phyloP scores from a whole-genome alignment of 192 early-diverging fungal genomes.

The Coemansia sp. region DNA sequence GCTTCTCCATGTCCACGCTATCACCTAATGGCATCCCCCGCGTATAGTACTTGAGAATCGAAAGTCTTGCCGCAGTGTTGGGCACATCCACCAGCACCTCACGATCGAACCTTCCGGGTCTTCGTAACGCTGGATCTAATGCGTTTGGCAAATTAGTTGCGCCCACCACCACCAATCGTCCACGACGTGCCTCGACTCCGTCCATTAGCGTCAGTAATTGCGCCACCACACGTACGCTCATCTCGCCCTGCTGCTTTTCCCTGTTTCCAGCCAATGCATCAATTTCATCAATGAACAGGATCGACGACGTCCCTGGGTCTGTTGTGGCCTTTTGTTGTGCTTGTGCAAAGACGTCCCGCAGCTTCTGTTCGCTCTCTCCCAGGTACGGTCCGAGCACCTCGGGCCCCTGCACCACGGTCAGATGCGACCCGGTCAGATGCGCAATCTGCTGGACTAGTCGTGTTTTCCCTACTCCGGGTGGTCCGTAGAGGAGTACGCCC shows the following conservation, averaged over 20 bases:
- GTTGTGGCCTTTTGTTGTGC: constrained; percentile 55
- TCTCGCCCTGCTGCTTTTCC: constrained; percentile 2
- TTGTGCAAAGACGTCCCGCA: constrained; percentile 70
- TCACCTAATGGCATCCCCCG: constrained; percentile 55
- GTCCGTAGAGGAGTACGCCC: constrained; percentile 87
- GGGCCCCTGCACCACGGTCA: constrained; percentile 76
- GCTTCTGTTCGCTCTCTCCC: constrained; percentile 84
- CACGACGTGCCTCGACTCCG: constrained; percentile 92
- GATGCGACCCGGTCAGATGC: constrained; percentile 61
- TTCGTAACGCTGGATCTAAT: constrained; percentile 89
- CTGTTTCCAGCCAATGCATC: constrained; percentile 57
- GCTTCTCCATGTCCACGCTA: constrained; percentile 55
- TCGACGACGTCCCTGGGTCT: constrained; percentile 52
- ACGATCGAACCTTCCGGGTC: constrained; percentile 96
- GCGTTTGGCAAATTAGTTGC: constrained; percentile 98
- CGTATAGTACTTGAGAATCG: constrained; percentile 66
- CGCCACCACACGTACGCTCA: constrained; percentile 82
- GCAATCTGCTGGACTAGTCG: constrained; percentile 73
- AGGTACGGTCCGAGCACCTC: constrained; percentile 80
- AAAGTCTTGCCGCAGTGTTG: constrained; percentile 55
- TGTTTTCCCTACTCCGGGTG: constrained; percentile 96
- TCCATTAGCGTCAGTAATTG: constrained; percentile 99
- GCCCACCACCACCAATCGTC: constrained; percentile 96
- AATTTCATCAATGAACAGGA: constrained; percentile 98
- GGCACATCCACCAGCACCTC: constrained; percentile 95